Conservation (phyloP, 164 flowering plant genomes). For the Umbilicus rupestris region DNA sequence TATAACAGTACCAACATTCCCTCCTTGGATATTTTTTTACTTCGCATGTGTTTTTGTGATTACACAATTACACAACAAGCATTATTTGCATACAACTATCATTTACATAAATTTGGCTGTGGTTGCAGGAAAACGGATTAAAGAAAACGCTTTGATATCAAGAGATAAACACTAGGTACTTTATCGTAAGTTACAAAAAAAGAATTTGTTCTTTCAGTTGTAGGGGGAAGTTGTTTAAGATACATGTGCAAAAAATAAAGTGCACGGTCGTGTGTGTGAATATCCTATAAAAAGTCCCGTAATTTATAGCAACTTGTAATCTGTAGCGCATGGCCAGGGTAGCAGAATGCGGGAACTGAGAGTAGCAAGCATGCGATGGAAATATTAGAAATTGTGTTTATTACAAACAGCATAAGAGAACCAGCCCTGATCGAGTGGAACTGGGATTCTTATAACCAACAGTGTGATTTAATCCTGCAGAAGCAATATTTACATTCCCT, state of each 20-base stretch:
- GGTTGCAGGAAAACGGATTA: background rate
- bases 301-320: background rate
- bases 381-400: no score
- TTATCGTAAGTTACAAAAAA: background rate
- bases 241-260: background rate
- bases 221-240: background rate
- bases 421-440: no score
- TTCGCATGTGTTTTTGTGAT: background rate
- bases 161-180: background rate
- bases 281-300: background rate
- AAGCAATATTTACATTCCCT: no score
- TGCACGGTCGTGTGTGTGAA: no score
- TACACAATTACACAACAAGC: background rate
- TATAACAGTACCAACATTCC: constrained; percentile 26
- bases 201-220: background rate
- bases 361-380: no score
- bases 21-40: background rate
- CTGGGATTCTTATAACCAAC: no score
- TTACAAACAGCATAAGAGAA: no score
- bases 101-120: background rate
- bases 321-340: no score
- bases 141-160: background rate
- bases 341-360: no score
- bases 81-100: background rate
- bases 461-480: no score